A percentile compares a stretch with the other conserved stretches of the same genome.
Evolutionary conservation across 108 stramenopile genomes (phyloP).

Genomic region (Chaetoceros muelleri): DNA sequence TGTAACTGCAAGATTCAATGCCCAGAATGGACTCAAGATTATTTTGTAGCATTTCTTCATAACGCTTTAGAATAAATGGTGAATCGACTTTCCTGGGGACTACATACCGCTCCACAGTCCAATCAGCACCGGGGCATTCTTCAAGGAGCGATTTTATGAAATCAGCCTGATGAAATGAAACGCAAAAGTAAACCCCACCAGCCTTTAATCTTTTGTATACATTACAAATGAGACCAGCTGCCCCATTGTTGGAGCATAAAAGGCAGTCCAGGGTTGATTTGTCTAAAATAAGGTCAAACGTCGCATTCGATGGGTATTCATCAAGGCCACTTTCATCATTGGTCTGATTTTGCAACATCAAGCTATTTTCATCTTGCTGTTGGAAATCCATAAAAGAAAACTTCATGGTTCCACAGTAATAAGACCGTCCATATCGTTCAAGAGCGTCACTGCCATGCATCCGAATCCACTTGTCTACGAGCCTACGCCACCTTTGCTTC

Average conservation of each 20-base stretch:
- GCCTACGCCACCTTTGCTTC: constrained; percentile 46
- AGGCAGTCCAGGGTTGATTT: constrained; percentile 79
- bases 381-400: constrained; percentile 26
- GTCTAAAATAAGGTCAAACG: constrained; percentile 63
- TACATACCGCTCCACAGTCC: constrained; percentile 37
- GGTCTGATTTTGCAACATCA: background rate
- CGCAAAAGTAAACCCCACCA: constrained; percentile 56
- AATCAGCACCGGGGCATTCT: constrained; percentile 59
- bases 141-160: constrained; percentile 40
- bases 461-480: background rate
- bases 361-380: background rate
- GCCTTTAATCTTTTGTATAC: constrained; percentile 44
- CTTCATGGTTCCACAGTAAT: constrained; percentile 4
- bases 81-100: constrained; percentile 53
- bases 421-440: background rate
- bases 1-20: background rate
- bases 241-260: constrained; percentile 50
- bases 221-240: constrained; percentile 44
- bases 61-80: constrained; percentile 1
- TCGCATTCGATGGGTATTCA: background rate
- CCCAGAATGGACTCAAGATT: background rate
- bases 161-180: constrained; percentile 64
- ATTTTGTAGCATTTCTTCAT: constrained; percentile 1
- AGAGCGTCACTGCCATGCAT: background rate
- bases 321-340: background rate